These are phyloP conservation scores for Yamadazyma sp. DNA, from an alignment of 805 yeast species.

Conservation along the genomic window DNA sequence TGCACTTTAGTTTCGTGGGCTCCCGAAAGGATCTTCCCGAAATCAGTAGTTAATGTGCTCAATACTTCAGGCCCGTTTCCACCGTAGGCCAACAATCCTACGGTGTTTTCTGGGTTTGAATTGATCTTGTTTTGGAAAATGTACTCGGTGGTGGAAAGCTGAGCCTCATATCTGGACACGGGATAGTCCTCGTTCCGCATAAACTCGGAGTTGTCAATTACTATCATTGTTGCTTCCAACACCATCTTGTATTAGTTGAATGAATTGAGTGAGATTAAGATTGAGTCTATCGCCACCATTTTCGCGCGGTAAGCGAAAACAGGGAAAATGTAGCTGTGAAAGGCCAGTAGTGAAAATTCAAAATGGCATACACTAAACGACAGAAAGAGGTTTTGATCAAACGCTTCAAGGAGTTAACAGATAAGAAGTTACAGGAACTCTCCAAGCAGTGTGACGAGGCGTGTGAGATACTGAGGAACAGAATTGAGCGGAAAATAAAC, in stretches of 20 bases:
- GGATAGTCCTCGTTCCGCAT: slow-evolving; percentile 95
- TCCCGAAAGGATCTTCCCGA: slow-evolving; percentile 81
- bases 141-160: slow-evolving; percentile 82
- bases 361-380: slow-evolving; percentile 14
- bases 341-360: no score
- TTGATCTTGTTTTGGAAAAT: slow-evolving; percentile 84
- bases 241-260: no score
- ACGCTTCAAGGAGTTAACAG: slow-evolving; percentile 24
- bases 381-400: slow-evolving; percentile 40
- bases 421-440: slow-evolving; percentile 23
- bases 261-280: no score
- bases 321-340: no score
- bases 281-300: slow-evolving; percentile 12
- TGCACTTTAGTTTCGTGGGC: slow-evolving; percentile 73
- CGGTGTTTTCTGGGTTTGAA: slow-evolving; percentile 91
- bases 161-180: slow-evolving; percentile 87
- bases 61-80: slow-evolving; percentile 85
- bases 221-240: slow-evolving; percentile 93
- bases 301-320: no score
- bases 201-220: slow-evolving; percentile 93
- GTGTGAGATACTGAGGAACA: slow-evolving; percentile 31
- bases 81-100: slow-evolving; percentile 86
- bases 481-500: slow-evolving; percentile 43
- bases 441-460: slow-evolving; percentile 23
- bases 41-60: slow-evolving; percentile 83